These are phyloP conservation scores for Cryptococcus floricola DNA, from an alignment of 1,284 basidiomycete genomes.

Conservation along the genomic window DNA sequence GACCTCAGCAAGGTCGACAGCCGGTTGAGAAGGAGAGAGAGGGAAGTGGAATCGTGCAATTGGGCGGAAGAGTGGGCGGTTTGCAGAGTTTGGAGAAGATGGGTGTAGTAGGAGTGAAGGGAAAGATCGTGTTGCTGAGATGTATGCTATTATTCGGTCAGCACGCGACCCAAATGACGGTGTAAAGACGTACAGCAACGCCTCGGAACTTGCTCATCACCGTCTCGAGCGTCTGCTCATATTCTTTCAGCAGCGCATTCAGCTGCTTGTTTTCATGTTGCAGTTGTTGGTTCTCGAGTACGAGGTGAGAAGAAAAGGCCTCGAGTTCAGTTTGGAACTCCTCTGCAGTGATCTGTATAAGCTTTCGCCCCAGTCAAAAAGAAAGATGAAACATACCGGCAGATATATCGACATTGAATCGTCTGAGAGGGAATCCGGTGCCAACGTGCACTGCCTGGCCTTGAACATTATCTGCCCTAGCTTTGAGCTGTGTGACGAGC, in stretches of 20 bases:
- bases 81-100: conserved; percentile 70
- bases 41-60: conserved; percentile 57
- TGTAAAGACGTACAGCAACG: conserved; percentile 66
- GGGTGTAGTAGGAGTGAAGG: conserved; percentile 86
- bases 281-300: conserved; percentile 89
- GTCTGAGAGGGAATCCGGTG: conserved; percentile 74
- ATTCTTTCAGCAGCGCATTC: conserved; percentile 81
- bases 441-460: conserved; percentile 72
- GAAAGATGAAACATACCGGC: conserved; percentile 57
- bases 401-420: conserved; percentile 91
- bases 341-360: conserved; percentile 56
- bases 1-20: conserved; percentile 67
- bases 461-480: conserved; percentile 74
- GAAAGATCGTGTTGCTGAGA: conserved; percentile 88
- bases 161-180: not conserved
- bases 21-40: conserved; percentile 67
- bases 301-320: conserved; percentile 78
- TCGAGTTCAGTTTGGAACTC: conserved; percentile 89
- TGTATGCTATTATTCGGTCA: conserved; percentile 60
- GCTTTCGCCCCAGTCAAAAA: not conserved
- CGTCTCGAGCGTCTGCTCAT: conserved; percentile 89
- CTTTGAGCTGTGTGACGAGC: conserved; percentile 66
- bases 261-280: conserved; percentile 94
- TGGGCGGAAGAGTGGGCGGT: conserved; percentile 61
- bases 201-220: conserved; percentile 95